A percentile compares a stretch with the other conserved stretches of the same genome.
These are phyloP conservation scores for Trichomonascaceae sp. DNA, from an alignment of 1,139 yeast genomes.

Conservation along the genomic window DNA sequence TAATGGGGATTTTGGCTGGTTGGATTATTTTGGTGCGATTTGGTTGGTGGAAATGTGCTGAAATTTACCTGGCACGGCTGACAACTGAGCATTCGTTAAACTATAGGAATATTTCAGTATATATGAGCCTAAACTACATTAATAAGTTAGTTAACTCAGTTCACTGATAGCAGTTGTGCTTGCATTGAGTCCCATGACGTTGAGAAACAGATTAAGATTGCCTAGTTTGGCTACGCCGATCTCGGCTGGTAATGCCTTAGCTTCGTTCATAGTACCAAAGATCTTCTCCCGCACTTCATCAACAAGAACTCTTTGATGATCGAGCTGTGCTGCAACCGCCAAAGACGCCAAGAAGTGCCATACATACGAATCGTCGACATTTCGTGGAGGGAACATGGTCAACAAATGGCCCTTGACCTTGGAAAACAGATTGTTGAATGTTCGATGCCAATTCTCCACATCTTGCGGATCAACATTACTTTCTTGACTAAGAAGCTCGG, in stretches of 20 bases:
- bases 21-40: constrained; percentile 2
- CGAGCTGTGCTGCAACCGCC: constrained; percentile 86
- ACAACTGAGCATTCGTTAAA: neutral
- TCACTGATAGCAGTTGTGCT: constrained; percentile 42
- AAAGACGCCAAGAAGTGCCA: constrained; percentile 97
- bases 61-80: constrained; percentile 4
- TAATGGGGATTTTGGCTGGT: constrained; percentile 1
- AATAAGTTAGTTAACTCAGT: constrained; percentile 14
- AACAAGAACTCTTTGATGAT: constrained; percentile 89
- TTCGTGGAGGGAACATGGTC: constrained; percentile 71
- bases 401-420: constrained; percentile 73
- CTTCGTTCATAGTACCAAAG: constrained; percentile 79
- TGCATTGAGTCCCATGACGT: constrained; percentile 94
- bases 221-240: constrained; percentile 56
- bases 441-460: constrained; percentile 67
- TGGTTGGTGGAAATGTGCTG: constrained; percentile 9
- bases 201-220: constrained; percentile 85
- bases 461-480: constrained; percentile 44
- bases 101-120: neutral
- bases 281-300: constrained; percentile 94
- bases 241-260: constrained; percentile 58
- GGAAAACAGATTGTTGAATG: constrained; percentile 78
- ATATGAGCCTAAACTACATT: neutral
- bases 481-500: constrained; percentile 88
- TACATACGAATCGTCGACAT: constrained; percentile 75